Evolutionary conservation across 768 basidiomycete genomes (phyloP), one percentile per base, ranked within the genome.

Genomic region (Mycena latifolia): DNA sequence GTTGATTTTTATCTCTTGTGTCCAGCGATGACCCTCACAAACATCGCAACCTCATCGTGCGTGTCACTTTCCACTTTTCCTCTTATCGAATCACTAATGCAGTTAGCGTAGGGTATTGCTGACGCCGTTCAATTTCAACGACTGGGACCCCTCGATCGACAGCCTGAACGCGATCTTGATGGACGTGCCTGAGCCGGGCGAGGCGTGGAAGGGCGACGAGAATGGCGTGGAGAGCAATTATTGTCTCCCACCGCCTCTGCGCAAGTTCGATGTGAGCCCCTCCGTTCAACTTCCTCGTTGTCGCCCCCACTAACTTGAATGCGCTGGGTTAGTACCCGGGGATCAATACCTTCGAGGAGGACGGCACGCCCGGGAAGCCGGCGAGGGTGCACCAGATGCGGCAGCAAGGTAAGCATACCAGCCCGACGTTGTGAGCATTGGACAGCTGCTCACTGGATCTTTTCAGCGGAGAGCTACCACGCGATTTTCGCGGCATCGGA

Each of bases 81-180:
- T 8, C 31, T 15, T 24, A 17, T 52, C 22, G 9, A 12, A 31
- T n/a, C 9, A 18, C 31, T 33, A 6, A 5, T 33, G 31, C n/a
- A 39, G 7, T n/a, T 9, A 22, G 1, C 24, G 12, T 53, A 88
- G 87, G 69, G 87, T 90, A 73, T 77, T 88, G 62, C 74, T 91
- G 17, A 84, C 86, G 0, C 89, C 88, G 5, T 79, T 89, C 69
- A 90, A 90, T 75, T 90, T 85, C 79, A 88, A 88, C 74, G 89
- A 90, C 72, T 78, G 81, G 55, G 89, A 91, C 71, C 78, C 88
- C 57, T 87, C 88, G 15, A 82, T 89, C 77, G 88, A 89, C 55
- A 82, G 82, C 18, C 75, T 75, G 63, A 88, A 89, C 55, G 84
- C 87, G 22, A 80, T 89, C 58, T 70, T 88, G 14, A 76, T 88